phyloP scores from a whole-genome alignment of 2,329 filamentous ascomycete genomes.

The Alternaria ethzedia region DNA sequence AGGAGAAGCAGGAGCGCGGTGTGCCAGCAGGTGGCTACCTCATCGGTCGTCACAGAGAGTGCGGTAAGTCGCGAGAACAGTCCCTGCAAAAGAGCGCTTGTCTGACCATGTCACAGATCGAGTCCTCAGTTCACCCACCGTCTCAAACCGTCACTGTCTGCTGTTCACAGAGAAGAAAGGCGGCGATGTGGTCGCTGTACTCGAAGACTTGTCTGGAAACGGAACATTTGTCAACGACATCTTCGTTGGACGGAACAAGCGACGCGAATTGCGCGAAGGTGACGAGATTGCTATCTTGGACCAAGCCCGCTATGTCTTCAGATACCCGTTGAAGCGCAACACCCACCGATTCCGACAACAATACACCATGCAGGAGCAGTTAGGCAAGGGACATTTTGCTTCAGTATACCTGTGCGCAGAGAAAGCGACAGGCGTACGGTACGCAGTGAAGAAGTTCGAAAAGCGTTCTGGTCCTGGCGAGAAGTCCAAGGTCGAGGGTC shows the following conservation, averaged over 20 bases:
- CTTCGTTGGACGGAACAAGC: conserved; percentile 88
- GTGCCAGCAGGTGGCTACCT: conserved; percentile 82
- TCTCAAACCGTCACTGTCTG: conserved; percentile 85
- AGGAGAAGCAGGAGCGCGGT: conserved; percentile 57
- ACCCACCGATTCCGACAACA: conserved; percentile 84
- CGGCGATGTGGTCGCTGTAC: conserved; percentile 68
- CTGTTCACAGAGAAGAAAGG: conserved; percentile 68
- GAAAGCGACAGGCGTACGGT: conserved; percentile 79
- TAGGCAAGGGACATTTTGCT: conserved; percentile 95
- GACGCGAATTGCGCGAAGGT: conserved; percentile 83
- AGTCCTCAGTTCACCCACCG: conserved; percentile 74
- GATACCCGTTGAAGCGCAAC: conserved; percentile 68
- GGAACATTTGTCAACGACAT: conserved; percentile 96
- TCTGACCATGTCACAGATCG: conserved; percentile 62
- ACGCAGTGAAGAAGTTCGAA: conserved; percentile 93
- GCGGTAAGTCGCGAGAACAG: conserved; percentile 66
- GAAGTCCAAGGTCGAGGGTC: conserved; percentile 78
- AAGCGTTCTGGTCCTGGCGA: conserved; percentile 84
- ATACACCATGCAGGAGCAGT: conserved; percentile 81
- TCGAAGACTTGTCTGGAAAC: conserved; percentile 95
- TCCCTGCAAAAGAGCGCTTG: conserved; percentile 3
- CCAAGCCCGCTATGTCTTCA: conserved; percentile 86
- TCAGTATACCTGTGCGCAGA: conserved; percentile 92
- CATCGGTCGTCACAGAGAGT: conserved; percentile 91
- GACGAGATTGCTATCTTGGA: conserved; percentile 90